Evolutionary conservation across 2,329 filamentous ascomycete genomes (phyloP).

Genomic region (Dactylellina haptotyla): DNA sequence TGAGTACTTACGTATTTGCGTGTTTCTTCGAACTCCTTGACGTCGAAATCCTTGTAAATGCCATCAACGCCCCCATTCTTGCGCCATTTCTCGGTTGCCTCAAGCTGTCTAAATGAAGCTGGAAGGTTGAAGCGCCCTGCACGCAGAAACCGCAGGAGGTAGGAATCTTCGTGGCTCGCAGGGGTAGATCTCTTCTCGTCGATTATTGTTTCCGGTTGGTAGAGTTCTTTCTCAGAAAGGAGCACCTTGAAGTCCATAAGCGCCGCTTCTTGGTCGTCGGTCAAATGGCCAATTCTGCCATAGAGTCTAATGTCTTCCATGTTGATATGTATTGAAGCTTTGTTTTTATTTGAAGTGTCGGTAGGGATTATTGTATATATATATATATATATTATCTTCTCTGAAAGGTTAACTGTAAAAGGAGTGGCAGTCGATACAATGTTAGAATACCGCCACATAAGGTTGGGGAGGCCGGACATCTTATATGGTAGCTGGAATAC

Average conservation of each 20-base stretch:
- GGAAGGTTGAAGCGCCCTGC: constrained; percentile 36
- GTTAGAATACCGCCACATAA: neutral
- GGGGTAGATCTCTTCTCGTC: constrained; percentile 36
- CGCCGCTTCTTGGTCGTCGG: constrained; percentile 23
- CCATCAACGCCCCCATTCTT: constrained; percentile 23
- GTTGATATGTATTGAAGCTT: neutral
- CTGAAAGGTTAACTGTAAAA: neutral
- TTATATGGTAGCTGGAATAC: no score
- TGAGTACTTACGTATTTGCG: constrained; percentile 74
- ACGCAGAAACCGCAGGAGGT: constrained; percentile 34
- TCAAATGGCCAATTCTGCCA: constrained; percentile 41
- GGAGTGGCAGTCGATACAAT: neutral
- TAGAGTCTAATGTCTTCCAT: constrained; percentile 31
- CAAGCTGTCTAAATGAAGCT: constrained; percentile 31
- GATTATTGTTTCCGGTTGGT: constrained; percentile 42
- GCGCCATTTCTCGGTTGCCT: constrained; percentile 36
- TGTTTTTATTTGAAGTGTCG: neutral
- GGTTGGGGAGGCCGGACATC: neutral
- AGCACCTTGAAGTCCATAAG: constrained; percentile 48
- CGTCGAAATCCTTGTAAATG: constrained; percentile 42
- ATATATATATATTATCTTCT: neutral
- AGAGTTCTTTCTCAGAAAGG: constrained; percentile 33
- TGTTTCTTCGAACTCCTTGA: constrained; percentile 65
- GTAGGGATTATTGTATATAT: neutral
- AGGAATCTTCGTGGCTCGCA: constrained; percentile 26